Percentiles rank a stretch among this genome's conserved stretches.
These are phyloP conservation scores for Karstenula rhodostoma DNA, from an alignment of 2,329 filamentous ascomycete genomes.

Conservation along the genomic window DNA sequence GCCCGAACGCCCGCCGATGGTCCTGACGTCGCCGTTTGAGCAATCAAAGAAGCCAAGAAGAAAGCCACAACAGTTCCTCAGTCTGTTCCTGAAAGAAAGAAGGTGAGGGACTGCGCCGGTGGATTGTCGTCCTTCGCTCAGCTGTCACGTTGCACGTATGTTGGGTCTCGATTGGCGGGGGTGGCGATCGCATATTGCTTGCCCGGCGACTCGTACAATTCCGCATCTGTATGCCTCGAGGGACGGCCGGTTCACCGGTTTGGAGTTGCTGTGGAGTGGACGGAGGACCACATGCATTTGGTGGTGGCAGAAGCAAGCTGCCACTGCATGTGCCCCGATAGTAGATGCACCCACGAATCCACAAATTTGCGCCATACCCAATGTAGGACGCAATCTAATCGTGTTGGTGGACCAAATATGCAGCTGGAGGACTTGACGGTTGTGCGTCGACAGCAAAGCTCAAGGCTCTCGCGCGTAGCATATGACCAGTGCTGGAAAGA, in stretches of 20 bases:
- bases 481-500: background rate
- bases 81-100: background rate
- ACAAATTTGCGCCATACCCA: background rate
- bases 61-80: background rate
- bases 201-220: background rate
- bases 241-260: background rate
- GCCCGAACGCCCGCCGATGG: background rate
- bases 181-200: background rate
- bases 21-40: background rate
- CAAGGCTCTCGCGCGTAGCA: background rate
- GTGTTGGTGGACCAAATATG: background rate
- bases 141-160: background rate
- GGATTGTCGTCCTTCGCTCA: background rate
- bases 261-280: background rate
- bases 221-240: background rate
- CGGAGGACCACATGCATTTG: background rate
- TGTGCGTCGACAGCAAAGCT: background rate
- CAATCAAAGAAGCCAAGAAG: background rate
- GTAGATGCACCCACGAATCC: slow-evolving; percentile 4
- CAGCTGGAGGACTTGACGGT: background rate
- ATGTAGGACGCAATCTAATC: background rate
- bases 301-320: background rate
- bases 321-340: background rate
- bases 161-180: background rate
- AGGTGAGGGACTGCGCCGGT: background rate